A percentile compares a stretch with the other conserved stretches of the same genome.
phyloP scores from a whole-genome alignment of 495 filamentous ascomycete genomes.

The Aspergillus biplanus region DNA sequence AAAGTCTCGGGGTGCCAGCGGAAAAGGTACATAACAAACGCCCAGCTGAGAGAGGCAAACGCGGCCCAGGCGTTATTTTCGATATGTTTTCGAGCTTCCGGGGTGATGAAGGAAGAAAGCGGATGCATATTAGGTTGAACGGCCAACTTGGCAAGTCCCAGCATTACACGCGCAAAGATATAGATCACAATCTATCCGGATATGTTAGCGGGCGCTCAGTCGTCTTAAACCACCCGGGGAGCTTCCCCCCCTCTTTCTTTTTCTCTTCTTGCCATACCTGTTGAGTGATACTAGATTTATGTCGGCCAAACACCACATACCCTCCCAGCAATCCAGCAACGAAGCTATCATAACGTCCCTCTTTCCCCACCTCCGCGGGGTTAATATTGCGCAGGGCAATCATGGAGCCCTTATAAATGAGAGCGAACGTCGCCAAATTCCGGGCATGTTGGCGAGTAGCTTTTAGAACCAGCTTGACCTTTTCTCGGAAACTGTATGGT shows the following conservation, averaged over 20 bases:
- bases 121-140: conserved; percentile 64
- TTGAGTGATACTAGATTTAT: conserved; percentile 83
- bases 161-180: conserved; percentile 88
- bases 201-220: background rate
- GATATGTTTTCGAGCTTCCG: conserved; percentile 52
- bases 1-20: conserved; percentile 86
- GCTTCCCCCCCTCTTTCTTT: background rate
- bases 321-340: conserved; percentile 89
- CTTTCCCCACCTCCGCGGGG: conserved; percentile 60
- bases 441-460: conserved; percentile 89
- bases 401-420: conserved; percentile 84
- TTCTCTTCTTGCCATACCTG: conserved; percentile 54
- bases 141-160: conserved; percentile 80
- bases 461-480: conserved; percentile 73
- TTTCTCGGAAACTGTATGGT: conserved; percentile 68
- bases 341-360: conserved; percentile 79
- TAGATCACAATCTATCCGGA: conserved; percentile 79
- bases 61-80: conserved; percentile 80
- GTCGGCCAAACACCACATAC: conserved; percentile 89
- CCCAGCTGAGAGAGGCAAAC: conserved; percentile 90
- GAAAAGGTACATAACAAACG: conserved; percentile 92
- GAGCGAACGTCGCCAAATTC: conserved; percentile 88
- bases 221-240: too few species aligned
- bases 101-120: conserved; percentile 45
- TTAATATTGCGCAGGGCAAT: conserved; percentile 68